phyloP scores from a whole-genome alignment of 208 protist species.

The Acanthamoeba castellanii region DNA sequence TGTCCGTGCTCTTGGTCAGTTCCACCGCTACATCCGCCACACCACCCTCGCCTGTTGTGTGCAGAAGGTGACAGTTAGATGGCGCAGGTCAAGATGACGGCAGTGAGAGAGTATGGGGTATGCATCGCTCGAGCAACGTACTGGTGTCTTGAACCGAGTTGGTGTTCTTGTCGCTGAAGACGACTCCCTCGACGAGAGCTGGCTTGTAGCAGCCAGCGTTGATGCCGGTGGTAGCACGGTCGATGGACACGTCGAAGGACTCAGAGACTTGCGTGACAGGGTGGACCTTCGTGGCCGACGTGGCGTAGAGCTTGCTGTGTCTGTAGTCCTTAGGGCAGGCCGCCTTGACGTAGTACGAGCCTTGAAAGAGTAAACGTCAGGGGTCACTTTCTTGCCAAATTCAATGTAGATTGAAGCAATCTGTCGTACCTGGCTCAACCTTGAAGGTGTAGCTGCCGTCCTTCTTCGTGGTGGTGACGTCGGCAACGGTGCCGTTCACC shows the following conservation, averaged over 20 bases:
- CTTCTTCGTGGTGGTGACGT: slow-evolving; percentile 16
- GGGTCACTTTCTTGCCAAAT: not conserved
- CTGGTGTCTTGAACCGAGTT: slow-evolving; percentile 1
- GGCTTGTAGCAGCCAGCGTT: slow-evolving; percentile 55
- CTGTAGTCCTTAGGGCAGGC: slow-evolving; percentile 47
- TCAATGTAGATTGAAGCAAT: not conserved
- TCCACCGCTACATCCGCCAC: slow-evolving; percentile 7
- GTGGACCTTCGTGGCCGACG: slow-evolving; percentile 13
- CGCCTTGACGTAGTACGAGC: slow-evolving; percentile 23
- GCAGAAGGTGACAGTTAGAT: not conserved
- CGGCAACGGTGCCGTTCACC: slow-evolving; percentile 43
- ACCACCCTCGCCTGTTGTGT: not conserved
- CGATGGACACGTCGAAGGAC: not conserved
- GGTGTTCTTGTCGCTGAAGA: slow-evolving; percentile 53
- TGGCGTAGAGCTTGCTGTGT: slow-evolving; percentile 6
- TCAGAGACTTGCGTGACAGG: not conserved
- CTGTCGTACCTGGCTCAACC: slow-evolving; percentile 34
- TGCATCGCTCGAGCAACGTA: not conserved
- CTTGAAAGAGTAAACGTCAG: not conserved
- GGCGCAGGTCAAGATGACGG: not conserved
- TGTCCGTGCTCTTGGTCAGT: slow-evolving; percentile 49
- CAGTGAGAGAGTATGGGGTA: not conserved
- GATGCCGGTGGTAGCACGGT: slow-evolving; percentile 33
- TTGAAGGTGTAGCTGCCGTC: slow-evolving; percentile 66
- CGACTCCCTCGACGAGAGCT: slow-evolving; percentile 5